Conservation (phyloP, 2,329 filamentous ascomycete genomes). For the Claviceps sp. region DNA sequence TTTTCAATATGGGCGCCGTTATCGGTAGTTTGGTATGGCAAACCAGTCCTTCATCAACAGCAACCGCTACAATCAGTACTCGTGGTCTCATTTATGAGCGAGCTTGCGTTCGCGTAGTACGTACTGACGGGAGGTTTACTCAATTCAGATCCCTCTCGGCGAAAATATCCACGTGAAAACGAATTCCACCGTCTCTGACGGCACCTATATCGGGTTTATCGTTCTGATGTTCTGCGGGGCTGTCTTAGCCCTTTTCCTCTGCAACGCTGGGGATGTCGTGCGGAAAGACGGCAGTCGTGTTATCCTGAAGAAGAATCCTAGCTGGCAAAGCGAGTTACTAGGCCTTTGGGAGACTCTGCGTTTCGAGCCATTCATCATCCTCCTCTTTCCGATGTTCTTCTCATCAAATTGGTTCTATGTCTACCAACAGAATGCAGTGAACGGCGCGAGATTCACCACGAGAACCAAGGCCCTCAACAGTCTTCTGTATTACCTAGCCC, state of each 20-base stretch:
- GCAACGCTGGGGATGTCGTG: slow-evolving; percentile 57
- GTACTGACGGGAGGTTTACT: neutral
- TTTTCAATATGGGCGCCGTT: slow-evolving; percentile 85
- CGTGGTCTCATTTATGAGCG: neutral
- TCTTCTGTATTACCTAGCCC: slow-evolving; percentile 41
- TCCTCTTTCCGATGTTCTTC: slow-evolving; percentile 44
- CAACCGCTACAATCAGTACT: too few relatives aligned
- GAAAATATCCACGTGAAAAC: slow-evolving; percentile 48
- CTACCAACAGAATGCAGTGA: slow-evolving; percentile 46
- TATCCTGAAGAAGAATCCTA: slow-evolving; percentile 83
- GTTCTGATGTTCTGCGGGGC: slow-evolving; percentile 68
- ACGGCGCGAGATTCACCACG: slow-evolving; percentile 40
- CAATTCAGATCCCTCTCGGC: slow-evolving; percentile 44
- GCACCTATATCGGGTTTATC: slow-evolving; percentile 81
- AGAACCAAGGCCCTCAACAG: slow-evolving; percentile 42
- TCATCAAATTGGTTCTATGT: slow-evolving; percentile 42
- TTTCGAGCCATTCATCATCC: slow-evolving; percentile 56
- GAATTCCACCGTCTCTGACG: slow-evolving; percentile 46
- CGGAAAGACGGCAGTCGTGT: slow-evolving; percentile 67
- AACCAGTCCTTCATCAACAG: too few relatives aligned
- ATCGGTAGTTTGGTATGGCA: slow-evolving; percentile 54
- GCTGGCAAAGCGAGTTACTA: slow-evolving; percentile 65
- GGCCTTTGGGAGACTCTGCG: slow-evolving; percentile 63
- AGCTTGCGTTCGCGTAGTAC: neutral
- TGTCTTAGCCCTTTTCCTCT: slow-evolving; percentile 53